These are phyloP conservation scores for Eucalyptus regnans DNA, from an alignment of 345 rosid genomes.

Conservation along the genomic window DNA sequence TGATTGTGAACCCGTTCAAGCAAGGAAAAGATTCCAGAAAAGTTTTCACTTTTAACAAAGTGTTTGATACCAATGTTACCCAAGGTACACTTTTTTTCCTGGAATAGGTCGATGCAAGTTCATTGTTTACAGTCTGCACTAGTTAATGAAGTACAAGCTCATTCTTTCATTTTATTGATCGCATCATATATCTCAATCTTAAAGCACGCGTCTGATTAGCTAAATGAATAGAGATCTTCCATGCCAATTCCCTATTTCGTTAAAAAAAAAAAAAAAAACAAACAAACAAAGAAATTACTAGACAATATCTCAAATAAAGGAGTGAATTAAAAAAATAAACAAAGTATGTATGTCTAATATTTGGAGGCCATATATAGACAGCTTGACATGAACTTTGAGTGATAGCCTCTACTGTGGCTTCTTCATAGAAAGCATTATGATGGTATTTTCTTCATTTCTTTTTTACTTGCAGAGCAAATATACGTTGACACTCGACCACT, in stretches of 20 bases:
- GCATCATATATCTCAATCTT: background rate
- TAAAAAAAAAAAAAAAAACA: background rate
- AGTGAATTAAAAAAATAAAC: background rate
- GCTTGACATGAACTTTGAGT: background rate
- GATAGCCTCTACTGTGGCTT: background rate
- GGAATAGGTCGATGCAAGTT: background rate
- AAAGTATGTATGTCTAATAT: background rate
- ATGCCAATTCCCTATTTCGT: background rate
- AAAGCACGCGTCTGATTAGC: background rate
- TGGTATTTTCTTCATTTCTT: background rate
- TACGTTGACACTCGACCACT: constrained; percentile 72
- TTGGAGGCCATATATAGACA: background rate
- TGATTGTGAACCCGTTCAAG: constrained; percentile 80
- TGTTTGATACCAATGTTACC: constrained; percentile 54
- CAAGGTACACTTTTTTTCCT: constrained; percentile 42
- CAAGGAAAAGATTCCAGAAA: constrained; percentile 85
- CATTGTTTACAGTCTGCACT: background rate
- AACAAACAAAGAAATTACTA: background rate
- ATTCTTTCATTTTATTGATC: background rate
- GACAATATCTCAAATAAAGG: background rate
- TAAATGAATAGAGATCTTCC: background rate
- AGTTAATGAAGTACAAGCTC: background rate
- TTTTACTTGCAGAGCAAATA: constrained; percentile 54
- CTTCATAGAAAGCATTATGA: background rate
- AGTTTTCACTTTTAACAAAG: constrained; percentile 82